Evolutionary conservation across 768 basidiomycete genomes (phyloP).

Genomic region (Mycena alexandri): DNA sequence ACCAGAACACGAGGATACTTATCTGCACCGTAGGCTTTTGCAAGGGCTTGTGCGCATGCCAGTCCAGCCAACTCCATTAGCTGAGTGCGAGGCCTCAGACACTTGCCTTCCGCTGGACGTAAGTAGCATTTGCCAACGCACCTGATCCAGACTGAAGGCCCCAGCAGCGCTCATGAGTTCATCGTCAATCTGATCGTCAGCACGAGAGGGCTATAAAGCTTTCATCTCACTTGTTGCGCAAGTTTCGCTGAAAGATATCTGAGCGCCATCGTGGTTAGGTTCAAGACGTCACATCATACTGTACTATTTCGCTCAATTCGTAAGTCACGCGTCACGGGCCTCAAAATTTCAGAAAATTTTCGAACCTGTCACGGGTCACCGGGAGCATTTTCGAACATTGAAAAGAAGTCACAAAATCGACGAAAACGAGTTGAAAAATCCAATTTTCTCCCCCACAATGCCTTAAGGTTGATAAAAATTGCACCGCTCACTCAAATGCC

Average conservation of each 20-base stretch:
- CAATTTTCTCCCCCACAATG: too few relatives aligned
- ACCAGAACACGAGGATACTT: constrained; percentile 86
- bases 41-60: constrained; percentile 90
- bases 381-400: too few relatives aligned
- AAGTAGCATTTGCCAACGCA: constrained; percentile 40
- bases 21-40: constrained; percentile 78
- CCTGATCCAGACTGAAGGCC: constrained; percentile 96
- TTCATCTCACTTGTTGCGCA: constrained; percentile 75
- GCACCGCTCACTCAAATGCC: too few relatives aligned
- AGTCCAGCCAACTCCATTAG: constrained; percentile 97
- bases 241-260: constrained; percentile 78
- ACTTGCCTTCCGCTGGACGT: neutral
- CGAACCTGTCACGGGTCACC: too few relatives aligned
- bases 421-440: too few relatives aligned
- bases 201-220: neutral
- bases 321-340: too few relatives aligned
- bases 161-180: constrained; percentile 92
- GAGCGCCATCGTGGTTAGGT: constrained; percentile 59
- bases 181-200: constrained; percentile 82
- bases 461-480: too few relatives aligned
- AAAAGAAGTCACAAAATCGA: too few relatives aligned
- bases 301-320: too few relatives aligned
- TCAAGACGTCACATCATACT: too few relatives aligned
- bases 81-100: constrained; percentile 51
- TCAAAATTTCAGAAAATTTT: too few relatives aligned